A percentile compares a stretch with the other conserved stretches of the same genome.
Evolutionary conservation across 208 protist genomes (phyloP).

Genomic region (Leptomonas pyrrhocoris): DNA sequence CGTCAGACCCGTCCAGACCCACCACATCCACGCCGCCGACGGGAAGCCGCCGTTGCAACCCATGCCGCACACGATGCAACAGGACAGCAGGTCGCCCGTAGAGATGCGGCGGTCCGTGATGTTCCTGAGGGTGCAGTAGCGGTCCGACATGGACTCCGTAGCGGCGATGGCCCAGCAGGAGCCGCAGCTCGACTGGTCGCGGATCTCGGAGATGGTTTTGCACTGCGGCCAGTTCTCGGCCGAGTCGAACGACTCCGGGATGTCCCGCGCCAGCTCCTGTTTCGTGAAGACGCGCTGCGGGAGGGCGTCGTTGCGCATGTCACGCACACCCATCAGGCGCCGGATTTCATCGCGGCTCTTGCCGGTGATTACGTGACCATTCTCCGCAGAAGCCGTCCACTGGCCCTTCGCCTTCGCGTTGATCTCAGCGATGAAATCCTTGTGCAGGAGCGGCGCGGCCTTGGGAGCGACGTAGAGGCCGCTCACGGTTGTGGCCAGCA

Average conservation of each 20-base stretch:
- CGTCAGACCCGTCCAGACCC: slow-evolving; percentile 60
- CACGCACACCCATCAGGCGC: slow-evolving; percentile 51
- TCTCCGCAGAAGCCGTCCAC: slow-evolving; percentile 57
- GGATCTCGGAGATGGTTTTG: slow-evolving; percentile 66
- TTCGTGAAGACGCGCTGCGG: slow-evolving; percentile 48
- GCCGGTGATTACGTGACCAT: slow-evolving; percentile 43
- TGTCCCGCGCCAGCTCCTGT: slow-evolving; percentile 38
- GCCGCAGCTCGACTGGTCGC: slow-evolving; percentile 90
- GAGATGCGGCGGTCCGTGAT: slow-evolving; percentile 61
- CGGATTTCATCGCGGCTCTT: slow-evolving; percentile 44
- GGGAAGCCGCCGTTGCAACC: slow-evolving; percentile 88
- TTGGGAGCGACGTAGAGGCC: slow-evolving; percentile 28
- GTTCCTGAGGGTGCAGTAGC: slow-evolving; percentile 86
- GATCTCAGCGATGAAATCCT: slow-evolving; percentile 36
- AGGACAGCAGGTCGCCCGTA: slow-evolving; percentile 78
- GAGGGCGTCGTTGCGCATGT: slow-evolving; percentile 34
- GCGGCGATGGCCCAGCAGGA: slow-evolving; percentile 92
- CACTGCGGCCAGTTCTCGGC: slow-evolving; percentile 68
- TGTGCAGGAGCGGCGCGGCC: slow-evolving; percentile 24
- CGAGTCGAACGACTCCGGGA: slow-evolving; percentile 70
- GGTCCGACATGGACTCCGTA: slow-evolving; percentile 84
- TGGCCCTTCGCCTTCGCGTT: slow-evolving; percentile 52
- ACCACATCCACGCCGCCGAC: slow-evolving; percentile 72
- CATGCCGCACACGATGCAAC: slow-evolving; percentile 77
- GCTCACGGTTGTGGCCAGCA: slow-evolving; percentile 31